A percentile compares a stretch with the other conserved stretches of the same genome.
These are phyloP conservation scores for Macrotyloma uniflorum DNA, from an alignment of 306 rosid species.

Conservation along the genomic window DNA sequence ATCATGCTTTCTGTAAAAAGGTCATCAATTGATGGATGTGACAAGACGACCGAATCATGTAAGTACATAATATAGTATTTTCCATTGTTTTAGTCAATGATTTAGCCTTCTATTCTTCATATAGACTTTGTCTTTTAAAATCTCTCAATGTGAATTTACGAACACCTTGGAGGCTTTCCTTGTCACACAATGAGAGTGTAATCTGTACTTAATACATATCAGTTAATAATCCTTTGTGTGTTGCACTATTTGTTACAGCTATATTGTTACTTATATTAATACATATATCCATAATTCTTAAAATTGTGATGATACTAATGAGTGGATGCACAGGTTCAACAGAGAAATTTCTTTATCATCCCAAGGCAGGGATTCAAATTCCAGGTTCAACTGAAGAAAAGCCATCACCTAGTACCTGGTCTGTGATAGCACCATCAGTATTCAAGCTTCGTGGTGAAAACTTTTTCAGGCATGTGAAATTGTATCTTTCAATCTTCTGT, in stretches of 20 bases:
- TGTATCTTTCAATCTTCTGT: background rate
- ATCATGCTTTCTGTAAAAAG: slow-evolving; percentile 75
- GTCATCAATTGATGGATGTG: slow-evolving; percentile 62
- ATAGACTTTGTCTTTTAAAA: slow-evolving; percentile 11
- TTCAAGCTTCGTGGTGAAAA: slow-evolving; percentile 83
- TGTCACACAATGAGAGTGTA: slow-evolving; percentile 21
- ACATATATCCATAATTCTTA: background rate
- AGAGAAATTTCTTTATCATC: slow-evolving; percentile 68
- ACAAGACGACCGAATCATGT: slow-evolving; percentile 55
- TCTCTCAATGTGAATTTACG: background rate
- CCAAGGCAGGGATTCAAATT: slow-evolving; percentile 62
- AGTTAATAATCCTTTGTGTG: background rate
- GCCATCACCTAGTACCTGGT: slow-evolving; percentile 67
- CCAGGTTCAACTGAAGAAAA: slow-evolving; percentile 59
- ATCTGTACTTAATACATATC: background rate
- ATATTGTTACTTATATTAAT: background rate
- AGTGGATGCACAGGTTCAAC: slow-evolving; percentile 58
- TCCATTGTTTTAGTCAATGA: background rate
- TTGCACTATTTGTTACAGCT: background rate
- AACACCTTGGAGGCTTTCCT: background rate
- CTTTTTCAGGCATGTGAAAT: slow-evolving; percentile 70
- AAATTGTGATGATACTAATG: slow-evolving; percentile 22
- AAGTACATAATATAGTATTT: slow-evolving; percentile 36
- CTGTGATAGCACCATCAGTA: slow-evolving; percentile 65
- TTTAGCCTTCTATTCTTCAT: background rate